These are phyloP conservation scores for Paxillus ammoniavirescens DNA, from an alignment of 768 basidiomycete genomes.

Conservation along the genomic window DNA sequence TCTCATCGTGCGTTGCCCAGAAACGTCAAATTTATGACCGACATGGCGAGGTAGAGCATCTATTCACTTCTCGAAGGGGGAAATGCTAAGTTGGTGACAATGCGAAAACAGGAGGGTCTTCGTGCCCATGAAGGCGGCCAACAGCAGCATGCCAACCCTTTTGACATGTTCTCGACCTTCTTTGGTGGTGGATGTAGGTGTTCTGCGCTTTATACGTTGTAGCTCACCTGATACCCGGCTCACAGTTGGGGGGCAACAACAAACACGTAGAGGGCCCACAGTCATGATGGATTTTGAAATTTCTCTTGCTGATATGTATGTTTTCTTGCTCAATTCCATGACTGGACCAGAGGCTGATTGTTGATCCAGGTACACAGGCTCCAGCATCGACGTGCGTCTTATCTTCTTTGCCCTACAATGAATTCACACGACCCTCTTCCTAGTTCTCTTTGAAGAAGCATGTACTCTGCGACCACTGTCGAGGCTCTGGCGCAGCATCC, in stretches of 20 bases:
- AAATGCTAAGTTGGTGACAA: slow-evolving; percentile 10
- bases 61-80: not conserved
- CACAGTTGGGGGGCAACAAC: slow-evolving; percentile 43
- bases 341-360: slow-evolving; percentile 1
- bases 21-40: slow-evolving; percentile 94
- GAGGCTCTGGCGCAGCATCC: slow-evolving; percentile 91
- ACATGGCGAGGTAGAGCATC: slow-evolving; percentile 71
- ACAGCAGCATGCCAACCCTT: slow-evolving; percentile 73
- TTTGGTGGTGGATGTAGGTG: slow-evolving; percentile 80
- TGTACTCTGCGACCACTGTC: slow-evolving; percentile 94
- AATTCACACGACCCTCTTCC: slow-evolving; percentile 6
- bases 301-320: slow-evolving; percentile 78
- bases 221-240: not conserved
- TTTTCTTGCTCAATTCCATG: slow-evolving; percentile 3
- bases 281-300: slow-evolving; percentile 84
- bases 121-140: slow-evolving; percentile 91
- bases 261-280: slow-evolving; percentile 72
- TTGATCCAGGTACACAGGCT: slow-evolving; percentile 69
- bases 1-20: slow-evolving; percentile 35
- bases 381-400: slow-evolving; percentile 73
- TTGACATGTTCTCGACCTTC: slow-evolving; percentile 92
- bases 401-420: not conserved
- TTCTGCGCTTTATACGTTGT: not conserved
- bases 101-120: slow-evolving; percentile 68
- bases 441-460: slow-evolving; percentile 93